These are phyloP conservation scores for Zhuliangozyma blackwelliae DNA, from an alignment of 1,139 yeast species.

Conservation along the genomic window DNA sequence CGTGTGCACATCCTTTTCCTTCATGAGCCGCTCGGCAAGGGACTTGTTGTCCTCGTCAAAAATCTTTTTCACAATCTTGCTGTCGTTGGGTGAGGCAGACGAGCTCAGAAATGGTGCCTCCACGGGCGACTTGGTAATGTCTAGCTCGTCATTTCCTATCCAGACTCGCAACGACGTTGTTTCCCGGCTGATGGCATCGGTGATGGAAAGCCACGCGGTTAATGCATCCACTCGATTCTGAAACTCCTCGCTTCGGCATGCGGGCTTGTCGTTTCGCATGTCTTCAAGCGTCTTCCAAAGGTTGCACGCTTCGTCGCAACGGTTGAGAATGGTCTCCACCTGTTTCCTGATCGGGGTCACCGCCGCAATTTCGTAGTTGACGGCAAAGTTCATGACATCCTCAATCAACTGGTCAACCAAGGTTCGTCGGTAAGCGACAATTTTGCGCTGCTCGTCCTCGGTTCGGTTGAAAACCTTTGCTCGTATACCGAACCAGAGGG, in stretches of 20 bases:
- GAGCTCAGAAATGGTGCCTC: constrained; percentile 15
- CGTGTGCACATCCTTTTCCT: constrained; percentile 76
- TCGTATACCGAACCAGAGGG: constrained; percentile 73
- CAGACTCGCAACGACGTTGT: constrained; percentile 52
- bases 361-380: constrained; percentile 25
- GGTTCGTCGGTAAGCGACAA: constrained; percentile 68
- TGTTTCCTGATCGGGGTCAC: constrained; percentile 38
- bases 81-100: constrained; percentile 19
- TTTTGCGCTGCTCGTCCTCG: constrained; percentile 71
- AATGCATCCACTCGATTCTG: constrained; percentile 68
- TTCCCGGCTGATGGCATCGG: constrained; percentile 64
- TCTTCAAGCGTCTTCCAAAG: constrained; percentile 79
- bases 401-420: constrained; percentile 71
- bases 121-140: constrained; percentile 41
- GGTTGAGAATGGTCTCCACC: constrained; percentile 54
- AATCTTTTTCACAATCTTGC: constrained; percentile 32
- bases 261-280: constrained; percentile 75
- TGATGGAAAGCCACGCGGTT: constrained; percentile 78
- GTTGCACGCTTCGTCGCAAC: constrained; percentile 66
- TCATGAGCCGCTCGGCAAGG: constrained; percentile 80
- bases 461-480: constrained; percentile 82
- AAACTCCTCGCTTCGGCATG: constrained; percentile 63
- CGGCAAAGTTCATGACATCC: constrained; percentile 62
- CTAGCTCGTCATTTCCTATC: constrained; percentile 82
- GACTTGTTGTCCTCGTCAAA: constrained; percentile 59